Base-by-base conservation (phyloP, 352 stramenopile genomes). In the Blastocystis sp. region DNA sequence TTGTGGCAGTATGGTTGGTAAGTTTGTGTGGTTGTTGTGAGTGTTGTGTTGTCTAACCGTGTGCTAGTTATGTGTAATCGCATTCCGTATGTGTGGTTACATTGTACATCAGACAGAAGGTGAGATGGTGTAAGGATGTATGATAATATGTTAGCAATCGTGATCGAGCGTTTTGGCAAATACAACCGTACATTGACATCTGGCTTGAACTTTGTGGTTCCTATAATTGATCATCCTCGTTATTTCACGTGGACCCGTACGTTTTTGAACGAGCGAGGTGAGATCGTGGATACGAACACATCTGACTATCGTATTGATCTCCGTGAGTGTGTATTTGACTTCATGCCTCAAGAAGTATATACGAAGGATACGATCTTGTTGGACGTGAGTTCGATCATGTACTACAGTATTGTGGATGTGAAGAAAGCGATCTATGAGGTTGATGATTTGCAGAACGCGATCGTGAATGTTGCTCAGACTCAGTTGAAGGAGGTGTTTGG, bases 401-500 rank as follows among this genome's bases (percentile, higher is more conserved):
- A 91, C 59, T 91, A 90, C 64, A 70, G 76, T 61, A 91, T 91
- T 71, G 88, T 90, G 43, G 89, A 91, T 59, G 87, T 91, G 40
- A 89, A 90, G 38, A 90, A 91, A 61, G 89, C 89, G 34, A 59
- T 91, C 2, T 91, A 91, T 61, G 89, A 91, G 79, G 89, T 91
- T 11, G 89, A 91, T 64, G 89, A 91, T 89, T 63, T 91, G 19
- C 87, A 89, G 28, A 89, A 40, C 19, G 89, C 89, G 54, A 90
- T 91, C 24, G 63, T 77, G 59, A 91, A 91, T 69, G 89, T 90
- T 14, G 89, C 89, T 57, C 89, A 91, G 60, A 90, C 89, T 3
- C 89, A 91, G 62, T 76, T 91, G 40, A 91, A 91, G 59, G 89
- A 91, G 64, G 89, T 91, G 43, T 91, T 91, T 89, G 89, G 89